These are phyloP conservation scores for Afroboletus lepidellus DNA, from an alignment of 1,284 basidiomycete genomes.

Conservation along the genomic window DNA sequence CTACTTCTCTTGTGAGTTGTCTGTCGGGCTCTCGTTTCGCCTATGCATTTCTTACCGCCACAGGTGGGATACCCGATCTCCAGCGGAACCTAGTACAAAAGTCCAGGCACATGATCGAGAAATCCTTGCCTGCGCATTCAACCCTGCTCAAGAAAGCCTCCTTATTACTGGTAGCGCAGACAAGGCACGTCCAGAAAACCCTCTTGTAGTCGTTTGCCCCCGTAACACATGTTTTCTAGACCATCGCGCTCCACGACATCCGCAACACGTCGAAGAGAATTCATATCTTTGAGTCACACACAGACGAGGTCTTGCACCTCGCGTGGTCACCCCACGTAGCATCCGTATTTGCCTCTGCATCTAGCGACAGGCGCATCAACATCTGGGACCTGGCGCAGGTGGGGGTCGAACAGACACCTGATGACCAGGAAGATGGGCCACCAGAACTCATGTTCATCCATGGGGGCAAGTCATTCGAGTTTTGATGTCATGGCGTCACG, in stretches of 20 bases:
- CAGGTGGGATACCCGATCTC: conserved; percentile 91
- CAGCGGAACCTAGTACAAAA: conserved; percentile 67
- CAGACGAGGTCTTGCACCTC: conserved; percentile 92
- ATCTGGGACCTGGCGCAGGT: conserved; percentile 95
- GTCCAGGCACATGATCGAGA: conserved; percentile 89
- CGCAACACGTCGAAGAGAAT: conserved; percentile 79
- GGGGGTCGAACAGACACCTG: conserved; percentile 94
- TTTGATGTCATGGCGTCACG: background rate
- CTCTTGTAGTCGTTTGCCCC: background rate
- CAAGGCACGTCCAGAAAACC: conserved; percentile 54
- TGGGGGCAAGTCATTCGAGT: conserved; percentile 56
- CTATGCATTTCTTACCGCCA: conserved; percentile 7
- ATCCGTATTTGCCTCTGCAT: conserved; percentile 90
- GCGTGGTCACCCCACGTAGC: conserved; percentile 94
- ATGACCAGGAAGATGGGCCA: conserved; percentile 96
- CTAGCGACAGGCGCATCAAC: conserved; percentile 90
- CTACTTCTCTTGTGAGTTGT: conserved; percentile 80
- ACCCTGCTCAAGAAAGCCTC: conserved; percentile 81
- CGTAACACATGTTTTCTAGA: conserved; percentile 48
- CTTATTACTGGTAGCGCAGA: conserved; percentile 93
- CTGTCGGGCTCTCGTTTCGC: conserved; percentile 7
- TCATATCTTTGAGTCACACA: conserved; percentile 92
- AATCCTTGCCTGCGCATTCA: conserved; percentile 90
- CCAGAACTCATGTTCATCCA: conserved; percentile 93
- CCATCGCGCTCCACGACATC: conserved; percentile 87